Conservation (phyloP, 1,139 yeast species). For the Zygoascus sp. region DNA sequence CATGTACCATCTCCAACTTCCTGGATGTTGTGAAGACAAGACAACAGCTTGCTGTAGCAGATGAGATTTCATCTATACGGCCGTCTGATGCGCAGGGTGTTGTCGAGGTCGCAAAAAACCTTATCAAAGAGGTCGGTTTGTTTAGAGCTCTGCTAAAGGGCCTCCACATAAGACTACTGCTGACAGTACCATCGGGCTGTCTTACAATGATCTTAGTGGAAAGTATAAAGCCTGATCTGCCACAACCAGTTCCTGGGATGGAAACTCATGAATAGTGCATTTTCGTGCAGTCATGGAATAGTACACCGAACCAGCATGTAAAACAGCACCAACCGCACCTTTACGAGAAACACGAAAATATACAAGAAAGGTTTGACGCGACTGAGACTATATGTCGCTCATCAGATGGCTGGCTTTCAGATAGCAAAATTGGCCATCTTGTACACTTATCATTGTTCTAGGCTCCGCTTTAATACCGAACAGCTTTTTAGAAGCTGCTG, state of each 20-base stretch:
- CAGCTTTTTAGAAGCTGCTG: too few species aligned
- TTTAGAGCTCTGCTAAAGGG: constrained; percentile 38
- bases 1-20: constrained; percentile 39
- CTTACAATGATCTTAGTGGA: constrained; percentile 41
- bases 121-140: constrained; percentile 38
- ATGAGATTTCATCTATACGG: constrained; percentile 37
- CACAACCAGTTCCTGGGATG: constrained; percentile 3
- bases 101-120: constrained; percentile 33
- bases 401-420: too few species aligned
- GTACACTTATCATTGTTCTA: too few species aligned
- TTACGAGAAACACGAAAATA: too few species aligned
- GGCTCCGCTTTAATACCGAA: too few species aligned
- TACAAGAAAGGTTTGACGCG: too few species aligned
- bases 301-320: background rate
- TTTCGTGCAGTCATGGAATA: background rate
- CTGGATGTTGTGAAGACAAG: constrained; percentile 42
- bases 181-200: constrained; percentile 40
- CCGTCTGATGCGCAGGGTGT: constrained; percentile 40
- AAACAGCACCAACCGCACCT: background rate
- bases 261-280: background rate
- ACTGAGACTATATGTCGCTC: too few species aligned
- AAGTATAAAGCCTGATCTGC: constrained; percentile 36
- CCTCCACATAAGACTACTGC: constrained; percentile 36
- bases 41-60: constrained; percentile 41
- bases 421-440: too few species aligned